These are phyloP conservation scores for Musa schizocarpa DNA, from an alignment of 176 grass and related monocot genomes.

Conservation along the genomic window DNA sequence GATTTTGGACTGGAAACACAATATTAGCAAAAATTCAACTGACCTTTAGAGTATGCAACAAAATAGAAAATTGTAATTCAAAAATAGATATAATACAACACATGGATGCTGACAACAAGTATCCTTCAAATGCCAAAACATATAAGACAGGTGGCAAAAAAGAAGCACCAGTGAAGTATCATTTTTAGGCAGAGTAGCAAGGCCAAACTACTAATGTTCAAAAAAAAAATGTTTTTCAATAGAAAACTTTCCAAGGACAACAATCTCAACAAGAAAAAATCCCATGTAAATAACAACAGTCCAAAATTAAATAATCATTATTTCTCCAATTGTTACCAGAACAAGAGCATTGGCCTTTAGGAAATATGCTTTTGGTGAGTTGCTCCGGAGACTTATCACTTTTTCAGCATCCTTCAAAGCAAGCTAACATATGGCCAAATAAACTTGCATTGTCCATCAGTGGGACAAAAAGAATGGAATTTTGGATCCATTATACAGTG, in stretches of 20 bases:
- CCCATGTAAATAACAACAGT: background rate
- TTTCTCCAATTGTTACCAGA: constrained; percentile 43
- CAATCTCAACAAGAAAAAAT: background rate
- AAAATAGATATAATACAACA: too few species aligned
- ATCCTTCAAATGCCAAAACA: background rate
- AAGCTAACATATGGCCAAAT: constrained; percentile 47
- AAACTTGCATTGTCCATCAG: background rate
- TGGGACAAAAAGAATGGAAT: background rate
- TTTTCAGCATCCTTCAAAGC: constrained; percentile 91
- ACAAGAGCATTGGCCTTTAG: constrained; percentile 79
- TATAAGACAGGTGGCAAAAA: background rate
- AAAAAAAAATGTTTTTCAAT: background rate
- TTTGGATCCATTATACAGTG: background rate
- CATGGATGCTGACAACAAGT: too few species aligned
- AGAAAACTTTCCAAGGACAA: background rate
- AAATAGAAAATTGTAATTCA: too few species aligned
- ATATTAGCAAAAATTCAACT: too few species aligned
- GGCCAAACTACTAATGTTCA: background rate
- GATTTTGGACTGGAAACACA: too few species aligned
- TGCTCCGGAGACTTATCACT: constrained; percentile 37
- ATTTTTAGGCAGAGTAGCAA: background rate
- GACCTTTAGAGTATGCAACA: too few species aligned
- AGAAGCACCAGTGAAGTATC: background rate
- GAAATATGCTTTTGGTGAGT: constrained; percentile 65
- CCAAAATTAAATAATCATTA: constrained; percentile 6